A percentile compares a stretch with the other conserved stretches of the same genome.
These are phyloP conservation scores for Exserohilum rostratum DNA, from an alignment of 2,329 filamentous ascomycete genomes.

Conservation along the genomic window DNA sequence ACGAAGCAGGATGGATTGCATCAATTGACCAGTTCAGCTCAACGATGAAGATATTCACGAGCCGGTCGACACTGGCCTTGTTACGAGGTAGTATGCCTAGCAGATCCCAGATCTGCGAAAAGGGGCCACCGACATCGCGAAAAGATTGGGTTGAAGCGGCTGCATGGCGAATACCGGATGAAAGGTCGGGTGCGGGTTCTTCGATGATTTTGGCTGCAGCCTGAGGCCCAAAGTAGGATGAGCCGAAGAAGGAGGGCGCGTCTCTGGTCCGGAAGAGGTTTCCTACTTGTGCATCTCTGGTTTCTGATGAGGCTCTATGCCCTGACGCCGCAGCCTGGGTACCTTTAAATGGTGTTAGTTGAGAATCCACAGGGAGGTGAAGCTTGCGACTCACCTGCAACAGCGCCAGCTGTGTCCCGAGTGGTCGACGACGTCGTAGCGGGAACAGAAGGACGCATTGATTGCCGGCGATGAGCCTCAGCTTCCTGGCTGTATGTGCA, in stretches of 20 bases:
- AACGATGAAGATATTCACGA: slow-evolving; percentile 44
- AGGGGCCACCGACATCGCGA: slow-evolving; percentile 35
- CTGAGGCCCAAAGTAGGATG: slow-evolving; percentile 28
- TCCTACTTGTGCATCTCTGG: slow-evolving; percentile 20
- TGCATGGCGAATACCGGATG: slow-evolving; percentile 24
- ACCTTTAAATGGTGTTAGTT: background rate
- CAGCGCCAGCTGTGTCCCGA: background rate
- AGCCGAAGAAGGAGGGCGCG: slow-evolving; percentile 27
- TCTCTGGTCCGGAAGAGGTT: slow-evolving; percentile 25
- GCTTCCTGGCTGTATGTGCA: slow-evolving; percentile 22
- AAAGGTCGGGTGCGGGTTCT: slow-evolving; percentile 22
- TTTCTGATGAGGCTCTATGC: slow-evolving; percentile 4
- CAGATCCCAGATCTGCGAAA: slow-evolving; percentile 52
- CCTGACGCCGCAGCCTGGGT: background rate
- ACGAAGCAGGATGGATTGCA: slow-evolving; percentile 44
- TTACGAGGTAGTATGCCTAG: slow-evolving; percentile 49
- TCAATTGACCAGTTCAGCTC: slow-evolving; percentile 50
- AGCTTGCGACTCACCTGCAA: background rate
- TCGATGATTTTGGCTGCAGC: slow-evolving; percentile 28
- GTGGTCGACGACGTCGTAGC: background rate
- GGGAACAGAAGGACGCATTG: background rate
- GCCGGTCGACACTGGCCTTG: slow-evolving; percentile 46
- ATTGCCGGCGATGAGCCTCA: slow-evolving; percentile 10
- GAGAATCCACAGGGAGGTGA: background rate
- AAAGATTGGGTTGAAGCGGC: slow-evolving; percentile 32